phyloP scores from a whole-genome alignment of 202 grass and related monocot species.

The Eragrostis tef region DNA sequence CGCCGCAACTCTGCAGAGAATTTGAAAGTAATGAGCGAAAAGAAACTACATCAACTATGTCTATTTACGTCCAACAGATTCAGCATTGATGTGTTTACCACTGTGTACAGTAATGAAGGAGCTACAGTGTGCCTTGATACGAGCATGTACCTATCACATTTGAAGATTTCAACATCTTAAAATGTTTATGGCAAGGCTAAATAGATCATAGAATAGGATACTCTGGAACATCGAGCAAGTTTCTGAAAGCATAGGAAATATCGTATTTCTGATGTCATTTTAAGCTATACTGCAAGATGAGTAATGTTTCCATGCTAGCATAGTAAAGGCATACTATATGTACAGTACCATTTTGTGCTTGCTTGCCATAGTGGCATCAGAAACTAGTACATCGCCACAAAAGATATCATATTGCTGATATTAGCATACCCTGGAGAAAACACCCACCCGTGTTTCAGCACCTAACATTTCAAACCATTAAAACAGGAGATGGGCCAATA shows the following conservation, averaged over 20 bases:
- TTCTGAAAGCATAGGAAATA: conserved; percentile 12
- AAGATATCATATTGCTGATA: neutral
- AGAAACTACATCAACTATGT: neutral
- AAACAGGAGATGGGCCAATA: neutral
- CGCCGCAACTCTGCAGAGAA: conserved; percentile 67
- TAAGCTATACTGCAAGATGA: neutral
- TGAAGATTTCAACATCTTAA: conserved; percentile 19
- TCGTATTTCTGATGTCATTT: neutral
- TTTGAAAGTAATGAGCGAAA: conserved; percentile 21
- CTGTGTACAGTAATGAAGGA: conserved; percentile 72
- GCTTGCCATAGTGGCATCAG: neutral
- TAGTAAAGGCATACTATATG: neutral
- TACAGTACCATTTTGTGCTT: neutral
- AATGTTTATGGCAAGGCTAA: neutral
- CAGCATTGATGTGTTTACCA: conserved; percentile 57
- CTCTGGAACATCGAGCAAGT: neutral
- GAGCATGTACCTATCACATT: conserved; percentile 77
- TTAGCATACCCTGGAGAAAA: neutral
- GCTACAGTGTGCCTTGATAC: conserved; percentile 60
- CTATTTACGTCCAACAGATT: conserved; percentile 10
- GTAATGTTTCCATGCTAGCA: neutral
- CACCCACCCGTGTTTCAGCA: neutral
- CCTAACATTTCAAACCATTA: neutral
- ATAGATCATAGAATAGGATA: neutral
- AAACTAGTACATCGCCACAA: neutral